These are phyloP conservation scores for Fomitopsis schrenkii DNA, from an alignment of 1,284 basidiomycete genomes.

Conservation along the genomic window DNA sequence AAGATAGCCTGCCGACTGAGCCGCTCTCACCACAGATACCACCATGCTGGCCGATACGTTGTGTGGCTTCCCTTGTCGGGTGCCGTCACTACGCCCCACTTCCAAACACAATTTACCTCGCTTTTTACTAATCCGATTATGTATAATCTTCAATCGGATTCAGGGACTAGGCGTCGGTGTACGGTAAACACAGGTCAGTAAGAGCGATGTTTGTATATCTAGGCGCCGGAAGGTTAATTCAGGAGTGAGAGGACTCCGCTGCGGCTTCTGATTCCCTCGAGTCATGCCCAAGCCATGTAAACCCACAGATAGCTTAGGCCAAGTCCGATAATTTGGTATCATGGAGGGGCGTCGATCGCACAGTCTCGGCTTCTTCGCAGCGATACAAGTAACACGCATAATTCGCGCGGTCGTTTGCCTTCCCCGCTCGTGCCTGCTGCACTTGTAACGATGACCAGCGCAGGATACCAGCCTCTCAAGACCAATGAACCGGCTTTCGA, in stretches of 20 bases:
- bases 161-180: no score
- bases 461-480: slow-evolving; percentile 19
- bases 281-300: background rate
- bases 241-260: background rate
- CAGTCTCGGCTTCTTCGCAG: background rate
- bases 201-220: background rate
- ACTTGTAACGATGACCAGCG: background rate
- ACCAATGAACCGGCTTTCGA: slow-evolving; percentile 4
- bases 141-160: no score
- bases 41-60: no score
- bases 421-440: background rate
- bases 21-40: no score
- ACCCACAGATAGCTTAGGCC: background rate
- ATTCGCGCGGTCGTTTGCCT: background rate
- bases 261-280: background rate
- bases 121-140: no score
- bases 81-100: no score
- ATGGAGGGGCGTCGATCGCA: background rate
- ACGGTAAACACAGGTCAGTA: no score
- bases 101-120: no score
- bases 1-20: no score
- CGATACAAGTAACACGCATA: background rate
- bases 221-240: background rate
- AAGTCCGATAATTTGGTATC: background rate
- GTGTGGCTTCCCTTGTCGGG: no score